Conservation (phyloP, 306 rosid species). For the Lablab purpureus region DNA sequence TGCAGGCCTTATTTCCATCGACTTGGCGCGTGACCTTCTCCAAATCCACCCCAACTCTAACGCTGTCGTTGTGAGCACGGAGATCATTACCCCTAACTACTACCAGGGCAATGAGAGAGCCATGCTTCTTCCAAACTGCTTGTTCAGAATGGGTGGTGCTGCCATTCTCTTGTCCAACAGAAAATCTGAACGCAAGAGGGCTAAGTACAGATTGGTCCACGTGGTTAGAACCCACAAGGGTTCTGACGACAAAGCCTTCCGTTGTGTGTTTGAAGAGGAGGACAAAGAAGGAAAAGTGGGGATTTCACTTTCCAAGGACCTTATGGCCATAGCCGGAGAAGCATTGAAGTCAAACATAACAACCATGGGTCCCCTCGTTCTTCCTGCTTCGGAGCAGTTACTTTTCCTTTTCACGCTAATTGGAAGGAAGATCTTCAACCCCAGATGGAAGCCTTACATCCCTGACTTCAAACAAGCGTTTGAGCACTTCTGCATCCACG, state of each 20-base stretch:
- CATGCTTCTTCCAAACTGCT: slow-evolving; percentile 86
- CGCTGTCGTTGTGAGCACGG: slow-evolving; percentile 87
- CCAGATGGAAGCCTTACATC: slow-evolving; percentile 87
- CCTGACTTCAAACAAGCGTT: slow-evolving; percentile 89
- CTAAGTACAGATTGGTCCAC: slow-evolving; percentile 70
- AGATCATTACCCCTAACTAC: slow-evolving; percentile 83
- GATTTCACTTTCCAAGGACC: slow-evolving; percentile 74
- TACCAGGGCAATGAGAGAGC: slow-evolving; percentile 90
- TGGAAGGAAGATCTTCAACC: slow-evolving; percentile 73
- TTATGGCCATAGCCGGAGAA: slow-evolving; percentile 93
- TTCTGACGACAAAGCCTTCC: slow-evolving; percentile 71
- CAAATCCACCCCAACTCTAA: slow-evolving; percentile 82
- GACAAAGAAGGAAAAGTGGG: slow-evolving; percentile 85
- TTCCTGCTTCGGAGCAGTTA: slow-evolving; percentile 85
- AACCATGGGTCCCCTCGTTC: slow-evolving; percentile 85
- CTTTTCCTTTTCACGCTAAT: slow-evolving; percentile 71
- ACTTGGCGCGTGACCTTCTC: slow-evolving; percentile 82
- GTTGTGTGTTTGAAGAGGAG: slow-evolving; percentile 76
- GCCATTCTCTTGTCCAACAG: slow-evolving; percentile 75
- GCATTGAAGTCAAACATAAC: slow-evolving; percentile 87
- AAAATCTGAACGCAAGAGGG: slow-evolving; percentile 54
- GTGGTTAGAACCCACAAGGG: slow-evolving; percentile 85
- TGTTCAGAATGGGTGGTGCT: slow-evolving; percentile 92
- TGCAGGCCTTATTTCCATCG: slow-evolving; percentile 79
- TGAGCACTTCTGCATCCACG: slow-evolving; percentile 90